Conservation (phyloP, 176 grass and related monocot genomes). For the Saccharum spontaneum region DNA sequence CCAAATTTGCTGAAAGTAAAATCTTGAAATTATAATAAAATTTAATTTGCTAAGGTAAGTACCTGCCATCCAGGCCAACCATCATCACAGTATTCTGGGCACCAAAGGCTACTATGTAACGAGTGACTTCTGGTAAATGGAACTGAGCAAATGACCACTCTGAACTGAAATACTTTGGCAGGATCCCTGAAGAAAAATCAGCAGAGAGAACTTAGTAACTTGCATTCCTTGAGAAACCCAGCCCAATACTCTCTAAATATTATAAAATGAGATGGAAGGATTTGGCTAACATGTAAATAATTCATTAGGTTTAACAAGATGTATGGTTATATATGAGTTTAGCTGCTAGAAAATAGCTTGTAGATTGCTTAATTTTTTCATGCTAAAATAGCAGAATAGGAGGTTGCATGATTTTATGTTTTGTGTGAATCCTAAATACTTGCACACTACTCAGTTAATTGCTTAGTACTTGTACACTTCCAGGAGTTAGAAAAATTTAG, state of each 20-base stretch:
- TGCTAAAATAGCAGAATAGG: neutral
- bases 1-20: neutral
- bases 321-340: neutral
- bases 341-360: neutral
- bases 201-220: neutral
- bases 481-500: neutral
- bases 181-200: conserved; percentile 64
- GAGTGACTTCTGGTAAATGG: conserved; percentile 83
- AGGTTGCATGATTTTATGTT: neutral
- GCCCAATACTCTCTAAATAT: neutral
- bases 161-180: conserved; percentile 93
- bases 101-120: conserved; percentile 90
- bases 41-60: conserved; percentile 14
- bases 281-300: neutral
- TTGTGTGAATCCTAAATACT: neutral
- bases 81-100: conserved; percentile 80
- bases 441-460: neutral
- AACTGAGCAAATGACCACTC: conserved; percentile 99
- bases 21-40: conserved; percentile 21
- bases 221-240: neutral
- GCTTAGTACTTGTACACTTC: neutral
- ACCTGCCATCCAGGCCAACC: conserved; percentile 98
- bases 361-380: neutral
- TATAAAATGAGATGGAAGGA: neutral
- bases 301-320: neutral